Evolutionary conservation across 75 land plant genomes (phyloP).

Genomic region (Larix kaempferi): DNA sequence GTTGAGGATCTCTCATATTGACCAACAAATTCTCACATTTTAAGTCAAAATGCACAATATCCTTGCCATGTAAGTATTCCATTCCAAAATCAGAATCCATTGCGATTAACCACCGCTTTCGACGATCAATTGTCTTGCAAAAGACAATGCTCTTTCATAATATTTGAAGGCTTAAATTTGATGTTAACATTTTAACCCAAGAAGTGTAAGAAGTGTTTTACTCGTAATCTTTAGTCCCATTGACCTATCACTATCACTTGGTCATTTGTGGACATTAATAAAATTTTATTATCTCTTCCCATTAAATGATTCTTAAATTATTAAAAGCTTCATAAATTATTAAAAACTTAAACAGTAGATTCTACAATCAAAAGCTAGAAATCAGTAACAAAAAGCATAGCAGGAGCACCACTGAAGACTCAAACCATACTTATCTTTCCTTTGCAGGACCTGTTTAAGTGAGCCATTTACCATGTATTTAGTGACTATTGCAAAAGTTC

Average conservation of each 20-base stretch:
- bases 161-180: not conserved
- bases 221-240: too few species aligned
- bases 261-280: not conserved
- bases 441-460: conserved; percentile 69
- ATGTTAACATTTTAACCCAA: too few species aligned
- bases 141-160: not conserved
- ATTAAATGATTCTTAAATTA: not conserved
- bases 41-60: conserved; percentile 95
- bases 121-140: conserved; percentile 76
- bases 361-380: conserved; percentile 3
- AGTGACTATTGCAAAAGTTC: conserved; percentile 91
- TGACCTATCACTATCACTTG: too few species aligned
- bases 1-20: conserved; percentile 85
- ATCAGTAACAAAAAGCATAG: not conserved
- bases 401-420: not conserved
- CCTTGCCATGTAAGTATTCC: conserved; percentile 91
- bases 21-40: conserved; percentile 95
- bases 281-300: not conserved
- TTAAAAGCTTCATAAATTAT: too few species aligned
- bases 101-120: conserved; percentile 73
- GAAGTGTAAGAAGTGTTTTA: too few species aligned
- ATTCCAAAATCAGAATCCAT: conserved; percentile 99
- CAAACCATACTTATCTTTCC: conserved; percentile 72
- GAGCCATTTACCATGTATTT: conserved; percentile 97
- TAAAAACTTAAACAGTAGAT: not conserved